Percentiles rank a stretch among this genome's conserved stretches.
These are phyloP conservation scores for Mycocentrospora acerina DNA, from an alignment of 2,329 filamentous ascomycete genomes.

Conservation along the genomic window DNA sequence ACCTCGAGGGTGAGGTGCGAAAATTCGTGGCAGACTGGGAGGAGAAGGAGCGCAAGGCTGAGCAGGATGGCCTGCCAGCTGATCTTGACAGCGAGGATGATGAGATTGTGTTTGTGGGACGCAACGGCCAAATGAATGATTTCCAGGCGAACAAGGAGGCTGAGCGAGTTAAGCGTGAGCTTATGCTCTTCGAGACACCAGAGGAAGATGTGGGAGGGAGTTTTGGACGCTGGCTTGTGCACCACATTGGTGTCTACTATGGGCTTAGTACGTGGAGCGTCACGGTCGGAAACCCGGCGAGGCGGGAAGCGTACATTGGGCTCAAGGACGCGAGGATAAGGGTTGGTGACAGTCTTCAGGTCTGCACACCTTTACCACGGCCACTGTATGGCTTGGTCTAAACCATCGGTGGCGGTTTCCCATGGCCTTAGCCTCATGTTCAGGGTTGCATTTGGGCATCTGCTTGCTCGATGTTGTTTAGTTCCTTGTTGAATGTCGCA, in stretches of 20 bases:
- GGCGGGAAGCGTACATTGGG: constrained; percentile 81
- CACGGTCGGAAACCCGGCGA: constrained; percentile 67
- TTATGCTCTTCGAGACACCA: constrained; percentile 78
- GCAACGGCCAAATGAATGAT: constrained; percentile 65
- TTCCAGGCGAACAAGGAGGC: constrained; percentile 51
- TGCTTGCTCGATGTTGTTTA: too few species aligned
- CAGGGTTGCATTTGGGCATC: too few species aligned
- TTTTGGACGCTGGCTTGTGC: constrained; percentile 91
- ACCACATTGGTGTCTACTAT: constrained; percentile 90
- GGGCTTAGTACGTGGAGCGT: constrained; percentile 82
- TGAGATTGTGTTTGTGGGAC: constrained; percentile 87
- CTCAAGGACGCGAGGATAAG: constrained; percentile 55
- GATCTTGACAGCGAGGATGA: constrained; percentile 68
- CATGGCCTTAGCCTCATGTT: too few species aligned
- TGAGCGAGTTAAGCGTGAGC: constrained; percentile 60
- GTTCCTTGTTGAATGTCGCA: too few species aligned
- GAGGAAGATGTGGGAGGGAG: constrained; percentile 74
- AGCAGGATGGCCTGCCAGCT: constrained; percentile 46
- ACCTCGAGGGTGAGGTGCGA: constrained; percentile 81
- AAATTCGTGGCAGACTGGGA: constrained; percentile 68
- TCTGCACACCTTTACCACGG: constrained; percentile 32
- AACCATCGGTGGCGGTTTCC: neutral
- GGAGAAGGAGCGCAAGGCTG: constrained; percentile 53
- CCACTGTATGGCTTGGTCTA: constrained; percentile 41
- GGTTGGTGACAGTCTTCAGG: constrained; percentile 11